Conservation (phyloP, 176 grass and related monocot genomes). For the Zea luxurians region DNA sequence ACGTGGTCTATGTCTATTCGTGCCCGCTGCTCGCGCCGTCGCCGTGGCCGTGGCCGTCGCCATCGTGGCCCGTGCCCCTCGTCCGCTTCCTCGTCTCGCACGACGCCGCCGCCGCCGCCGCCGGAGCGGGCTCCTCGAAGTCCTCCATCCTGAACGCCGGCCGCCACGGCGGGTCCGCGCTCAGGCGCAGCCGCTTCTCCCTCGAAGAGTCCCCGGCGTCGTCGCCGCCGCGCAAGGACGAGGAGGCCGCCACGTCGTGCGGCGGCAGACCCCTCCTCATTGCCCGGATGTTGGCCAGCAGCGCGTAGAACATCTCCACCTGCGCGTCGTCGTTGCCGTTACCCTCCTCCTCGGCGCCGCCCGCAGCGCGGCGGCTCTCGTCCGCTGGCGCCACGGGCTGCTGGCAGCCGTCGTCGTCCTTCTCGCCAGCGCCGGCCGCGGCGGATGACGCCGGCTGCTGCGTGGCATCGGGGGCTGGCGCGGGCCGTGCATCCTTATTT, state of each 20-base stretch:
- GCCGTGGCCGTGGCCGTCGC: not conserved
- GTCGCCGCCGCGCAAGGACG: not conserved
- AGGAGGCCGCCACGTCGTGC: not conserved
- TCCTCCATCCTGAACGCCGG: slow-evolving; percentile 47
- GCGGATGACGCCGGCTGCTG: not conserved
- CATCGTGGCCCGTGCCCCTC: not conserved
- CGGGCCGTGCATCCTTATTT: not conserved
- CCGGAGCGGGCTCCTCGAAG: not conserved
- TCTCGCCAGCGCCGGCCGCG: not conserved
- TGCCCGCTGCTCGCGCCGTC: too few relatives aligned
- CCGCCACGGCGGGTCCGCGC: slow-evolving; percentile 31
- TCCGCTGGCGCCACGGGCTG: slow-evolving; percentile 1
- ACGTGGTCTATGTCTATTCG: too few relatives aligned
- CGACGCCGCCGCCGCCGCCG: not conserved
- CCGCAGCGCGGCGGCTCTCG: not conserved
- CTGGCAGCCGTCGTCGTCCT: not conserved
- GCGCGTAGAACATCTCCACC: slow-evolving; percentile 44
- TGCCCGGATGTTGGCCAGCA: slow-evolving; percentile 33
- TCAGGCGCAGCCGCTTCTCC: not conserved
- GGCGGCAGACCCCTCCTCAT: not conserved
- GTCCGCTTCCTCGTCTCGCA: not conserved
- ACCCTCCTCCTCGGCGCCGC: not conserved
- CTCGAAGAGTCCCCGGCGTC: not conserved
- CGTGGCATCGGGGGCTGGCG: not conserved
- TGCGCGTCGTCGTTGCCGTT: slow-evolving; percentile 25